Percentiles rank a stretch among this genome's conserved stretches.
These are phyloP conservation scores for Phaeosphaeriaceae sp. DNA, from an alignment of 2,329 filamentous ascomycete genomes.

Conservation along the genomic window DNA sequence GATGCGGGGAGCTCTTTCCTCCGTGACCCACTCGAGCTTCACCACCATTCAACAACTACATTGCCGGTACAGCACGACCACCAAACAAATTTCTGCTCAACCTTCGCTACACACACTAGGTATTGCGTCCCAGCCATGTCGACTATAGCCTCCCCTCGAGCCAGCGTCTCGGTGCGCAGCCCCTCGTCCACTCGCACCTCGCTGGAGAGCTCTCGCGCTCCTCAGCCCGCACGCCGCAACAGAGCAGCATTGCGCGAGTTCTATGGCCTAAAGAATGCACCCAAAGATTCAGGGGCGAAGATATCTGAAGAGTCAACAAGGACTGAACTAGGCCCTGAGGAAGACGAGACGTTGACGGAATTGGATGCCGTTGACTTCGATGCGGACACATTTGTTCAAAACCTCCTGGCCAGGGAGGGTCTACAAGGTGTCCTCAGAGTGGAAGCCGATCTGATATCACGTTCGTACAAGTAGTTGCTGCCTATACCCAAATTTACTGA, in stretches of 20 bases:
- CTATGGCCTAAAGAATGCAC: constrained; percentile 76
- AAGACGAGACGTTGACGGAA: constrained; percentile 68
- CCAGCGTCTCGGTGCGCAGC: constrained; percentile 66
- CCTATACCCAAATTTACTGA: constrained; percentile 6
- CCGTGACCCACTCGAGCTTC: constrained; percentile 21
- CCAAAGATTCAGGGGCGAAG: constrained; percentile 36
- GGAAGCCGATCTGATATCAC: constrained; percentile 71
- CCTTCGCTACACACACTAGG: not conserved
- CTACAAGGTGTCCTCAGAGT: constrained; percentile 73
- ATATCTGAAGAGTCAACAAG: constrained; percentile 41
- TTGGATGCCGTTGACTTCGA: constrained; percentile 79
- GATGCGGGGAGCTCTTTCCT: constrained; percentile 30
- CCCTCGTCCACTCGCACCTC: constrained; percentile 81
- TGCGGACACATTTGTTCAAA: constrained; percentile 70
- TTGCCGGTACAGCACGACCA: not conserved
- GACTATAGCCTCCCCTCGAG: constrained; percentile 65
- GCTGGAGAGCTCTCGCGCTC: constrained; percentile 55
- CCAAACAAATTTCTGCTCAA: not conserved
- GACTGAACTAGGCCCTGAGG: constrained; percentile 46
- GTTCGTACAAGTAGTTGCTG: constrained; percentile 39
- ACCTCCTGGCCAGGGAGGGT: constrained; percentile 66
- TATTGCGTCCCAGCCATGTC: constrained; percentile 59
- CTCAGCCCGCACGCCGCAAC: constrained; percentile 67
- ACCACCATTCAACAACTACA: not conserved
- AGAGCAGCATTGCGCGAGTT: constrained; percentile 90